Evolutionary conservation across 1,284 basidiomycete genomes (phyloP).

Genomic region (Fistulina hepatica): DNA sequence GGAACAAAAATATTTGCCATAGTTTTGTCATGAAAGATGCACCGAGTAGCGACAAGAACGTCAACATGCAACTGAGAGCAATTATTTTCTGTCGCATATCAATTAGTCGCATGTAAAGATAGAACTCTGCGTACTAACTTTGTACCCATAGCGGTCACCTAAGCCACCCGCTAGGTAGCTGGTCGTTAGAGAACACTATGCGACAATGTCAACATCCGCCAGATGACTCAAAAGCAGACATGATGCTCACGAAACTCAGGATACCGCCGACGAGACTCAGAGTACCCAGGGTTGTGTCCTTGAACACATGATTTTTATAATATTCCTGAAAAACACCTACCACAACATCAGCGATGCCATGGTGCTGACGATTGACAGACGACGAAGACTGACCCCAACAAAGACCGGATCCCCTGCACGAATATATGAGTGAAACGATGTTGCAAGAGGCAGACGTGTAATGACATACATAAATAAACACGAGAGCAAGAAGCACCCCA

Average conservation of each 20-base stretch:
- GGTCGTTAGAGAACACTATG: slow-evolving; percentile 11
- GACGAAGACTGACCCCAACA: no score
- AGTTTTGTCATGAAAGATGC: slow-evolving; percentile 18
- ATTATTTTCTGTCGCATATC: slow-evolving; percentile 16
- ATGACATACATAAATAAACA: slow-evolving; percentile 13
- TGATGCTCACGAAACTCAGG: slow-evolving; percentile 11
- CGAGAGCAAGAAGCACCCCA: slow-evolving; percentile 14
- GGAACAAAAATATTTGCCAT: slow-evolving; percentile 20
- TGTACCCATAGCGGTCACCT: slow-evolving; percentile 16
- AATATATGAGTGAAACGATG: neutral
- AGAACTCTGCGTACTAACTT: slow-evolving; percentile 7
- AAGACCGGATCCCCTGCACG: slow-evolving; percentile 2
- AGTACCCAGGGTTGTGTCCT: slow-evolving; percentile 10
- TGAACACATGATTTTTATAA: slow-evolving; percentile 13
- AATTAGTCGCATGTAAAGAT: neutral
- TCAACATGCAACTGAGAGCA: slow-evolving; percentile 16
- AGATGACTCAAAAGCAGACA: neutral
- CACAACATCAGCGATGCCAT: no score
- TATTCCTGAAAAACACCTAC: slow-evolving; percentile 16
- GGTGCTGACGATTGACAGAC: no score
- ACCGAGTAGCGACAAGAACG: slow-evolving; percentile 17
- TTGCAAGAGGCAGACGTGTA: neutral
- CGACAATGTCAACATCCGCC: neutral
- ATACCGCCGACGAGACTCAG: slow-evolving; percentile 14
- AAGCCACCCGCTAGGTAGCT: slow-evolving; percentile 15